A percentile compares a stretch with the other conserved stretches of the same genome.
Conservation (phyloP, 148 eudicot species). For the Agrostemma githago region DNA sequence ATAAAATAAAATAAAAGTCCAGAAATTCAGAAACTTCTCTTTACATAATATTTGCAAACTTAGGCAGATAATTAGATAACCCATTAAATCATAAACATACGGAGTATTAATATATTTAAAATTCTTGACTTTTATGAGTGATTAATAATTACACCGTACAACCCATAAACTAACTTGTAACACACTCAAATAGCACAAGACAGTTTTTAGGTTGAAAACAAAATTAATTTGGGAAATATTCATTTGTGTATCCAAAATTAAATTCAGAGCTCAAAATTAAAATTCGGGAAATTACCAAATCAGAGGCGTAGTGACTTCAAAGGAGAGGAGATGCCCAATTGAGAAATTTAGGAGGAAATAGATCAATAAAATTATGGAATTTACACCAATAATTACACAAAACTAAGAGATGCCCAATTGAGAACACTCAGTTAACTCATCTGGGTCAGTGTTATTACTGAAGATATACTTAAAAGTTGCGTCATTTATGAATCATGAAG, state of each 20-base stretch:
- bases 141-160: background rate
- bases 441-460: conserved; percentile 23
- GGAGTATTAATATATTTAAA: background rate
- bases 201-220: background rate
- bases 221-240: background rate
- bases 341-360: background rate
- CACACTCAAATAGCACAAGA: background rate
- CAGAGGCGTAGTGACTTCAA: background rate
- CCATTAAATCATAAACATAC: background rate
- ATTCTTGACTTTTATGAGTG: background rate
- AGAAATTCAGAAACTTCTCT: background rate
- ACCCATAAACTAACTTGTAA: background rate
- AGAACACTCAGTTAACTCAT: conserved; percentile 19
- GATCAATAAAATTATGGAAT: background rate
- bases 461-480: conserved; percentile 4
- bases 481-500: conserved; percentile 6
- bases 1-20: background rate
- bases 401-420: conserved; percentile 29
- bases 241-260: background rate
- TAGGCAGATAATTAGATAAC: background rate
- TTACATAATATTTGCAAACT: background rate
- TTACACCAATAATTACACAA: conserved; percentile 19
- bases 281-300: conserved; percentile 13
- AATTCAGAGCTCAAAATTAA: background rate
- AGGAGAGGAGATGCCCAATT: background rate